Evolutionary conservation across 108 stramenopile genomes (phyloP).

Genomic region (Cyclotella baltica): DNA sequence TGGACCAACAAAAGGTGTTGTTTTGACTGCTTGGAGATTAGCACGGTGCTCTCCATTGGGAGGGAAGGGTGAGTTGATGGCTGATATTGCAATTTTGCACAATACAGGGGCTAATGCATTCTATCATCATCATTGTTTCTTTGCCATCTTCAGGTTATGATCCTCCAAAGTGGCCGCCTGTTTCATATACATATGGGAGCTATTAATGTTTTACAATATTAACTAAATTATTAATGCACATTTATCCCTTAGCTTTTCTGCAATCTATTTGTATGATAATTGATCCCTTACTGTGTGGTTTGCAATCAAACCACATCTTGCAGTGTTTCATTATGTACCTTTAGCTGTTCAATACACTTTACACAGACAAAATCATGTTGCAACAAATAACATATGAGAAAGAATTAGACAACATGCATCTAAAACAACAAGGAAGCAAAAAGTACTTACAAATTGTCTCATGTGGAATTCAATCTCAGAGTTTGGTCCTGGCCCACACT

Average conservation of each 20-base stretch:
- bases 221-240: not conserved
- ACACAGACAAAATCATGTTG: not conserved
- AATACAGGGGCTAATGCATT: not conserved
- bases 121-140: not conserved
- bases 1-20: constrained; percentile 76
- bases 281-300: not conserved
- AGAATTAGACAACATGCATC: not conserved
- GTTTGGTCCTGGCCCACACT: constrained; percentile 55
- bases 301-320: constrained; percentile 36
- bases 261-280: not conserved
- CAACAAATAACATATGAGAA: not conserved
- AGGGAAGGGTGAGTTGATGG: constrained; percentile 49
- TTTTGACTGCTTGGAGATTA: constrained; percentile 84
- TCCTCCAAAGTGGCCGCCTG: constrained; percentile 89
- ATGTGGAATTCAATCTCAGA: constrained; percentile 48
- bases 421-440: not conserved
- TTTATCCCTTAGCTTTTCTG: not conserved
- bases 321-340: constrained; percentile 45
- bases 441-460: constrained; percentile 56
- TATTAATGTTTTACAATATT: constrained; percentile 51
- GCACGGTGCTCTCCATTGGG: constrained; percentile 86
- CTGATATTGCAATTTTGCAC: not conserved
- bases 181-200: constrained; percentile 72
- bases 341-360: constrained; percentile 47
- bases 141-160: constrained; percentile 71